Conservation (phyloP, 169 alveolate species). For the Eimeria maxima region DNA sequence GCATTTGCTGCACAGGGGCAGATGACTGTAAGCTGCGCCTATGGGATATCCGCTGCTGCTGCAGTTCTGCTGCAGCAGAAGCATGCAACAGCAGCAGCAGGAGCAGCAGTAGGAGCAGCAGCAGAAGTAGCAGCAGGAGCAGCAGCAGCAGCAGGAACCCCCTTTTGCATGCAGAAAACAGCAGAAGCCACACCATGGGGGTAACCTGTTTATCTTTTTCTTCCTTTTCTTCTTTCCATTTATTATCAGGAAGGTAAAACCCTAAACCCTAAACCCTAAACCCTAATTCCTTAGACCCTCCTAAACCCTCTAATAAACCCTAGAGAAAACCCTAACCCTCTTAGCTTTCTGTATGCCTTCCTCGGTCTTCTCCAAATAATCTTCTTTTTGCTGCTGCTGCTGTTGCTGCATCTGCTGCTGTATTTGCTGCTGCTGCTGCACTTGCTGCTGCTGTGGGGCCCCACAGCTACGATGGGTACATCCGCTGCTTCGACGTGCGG, state of each 20-base stretch:
- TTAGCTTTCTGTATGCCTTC: background rate
- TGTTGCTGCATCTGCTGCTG: too few relatives aligned
- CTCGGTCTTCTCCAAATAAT: background rate
- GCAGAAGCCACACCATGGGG: conserved; percentile 80
- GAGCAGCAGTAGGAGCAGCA: conserved; percentile 65
- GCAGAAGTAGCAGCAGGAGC: background rate
- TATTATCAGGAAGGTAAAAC: too few relatives aligned
- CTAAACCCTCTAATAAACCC: too few relatives aligned
- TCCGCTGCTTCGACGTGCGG: conserved; percentile 79
- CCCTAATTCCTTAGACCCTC: too few relatives aligned
- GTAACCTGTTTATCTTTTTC: conserved; percentile 68
- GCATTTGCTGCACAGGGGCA: conserved; percentile 73
- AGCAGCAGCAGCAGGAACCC: too few relatives aligned
- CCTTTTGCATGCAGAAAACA: background rate
- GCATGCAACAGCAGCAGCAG: background rate
- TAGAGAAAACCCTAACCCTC: too few relatives aligned
- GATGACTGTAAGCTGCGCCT: conserved; percentile 77
- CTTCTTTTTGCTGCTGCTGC: too few relatives aligned
- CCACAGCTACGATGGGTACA: conserved; percentile 46
- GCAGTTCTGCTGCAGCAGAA: conserved; percentile 35
- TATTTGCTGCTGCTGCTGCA: too few relatives aligned
- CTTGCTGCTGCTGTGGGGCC: too few relatives aligned
- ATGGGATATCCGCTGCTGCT: conserved; percentile 78
- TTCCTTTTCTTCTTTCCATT: background rate
- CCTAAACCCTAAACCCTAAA: too few relatives aligned